These are phyloP conservation scores for Pinus albicaulis DNA, from an alignment of 75 land plant species.

Conservation along the genomic window DNA sequence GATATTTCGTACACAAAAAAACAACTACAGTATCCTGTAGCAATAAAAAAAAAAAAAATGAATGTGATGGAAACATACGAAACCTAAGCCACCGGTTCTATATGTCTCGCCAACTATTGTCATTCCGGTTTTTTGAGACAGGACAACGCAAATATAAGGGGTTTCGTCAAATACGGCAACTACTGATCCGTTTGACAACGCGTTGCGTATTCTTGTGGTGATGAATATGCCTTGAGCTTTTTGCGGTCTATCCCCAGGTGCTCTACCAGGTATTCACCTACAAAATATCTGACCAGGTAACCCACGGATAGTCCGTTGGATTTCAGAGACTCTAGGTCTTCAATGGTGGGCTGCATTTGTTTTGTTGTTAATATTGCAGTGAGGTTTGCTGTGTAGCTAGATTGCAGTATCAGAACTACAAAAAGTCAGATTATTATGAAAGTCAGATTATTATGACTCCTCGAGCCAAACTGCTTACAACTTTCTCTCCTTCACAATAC, in stretches of 20 bases:
- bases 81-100: conserved; percentile 23
- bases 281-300: conserved; percentile 33
- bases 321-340: conserved; percentile 27
- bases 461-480: conserved; percentile 50
- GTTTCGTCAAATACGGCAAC: conserved; percentile 32
- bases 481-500: conserved; percentile 46
- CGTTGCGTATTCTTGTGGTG: conserved; percentile 15
- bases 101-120: conserved; percentile 13
- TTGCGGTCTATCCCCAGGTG: background rate
- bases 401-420: conserved; percentile 65
- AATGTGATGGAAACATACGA: background rate
- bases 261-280: conserved; percentile 3
- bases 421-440: conserved; percentile 72
- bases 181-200: conserved; percentile 9
- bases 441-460: conserved; percentile 66
- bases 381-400: conserved; percentile 78
- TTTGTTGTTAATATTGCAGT: conserved; percentile 60
- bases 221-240: background rate
- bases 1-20: no score
- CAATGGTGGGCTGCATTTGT: conserved; percentile 47
- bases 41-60: no score
- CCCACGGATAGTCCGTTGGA: conserved; percentile 39
- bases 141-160: conserved; percentile 25
- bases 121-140: conserved; percentile 16
- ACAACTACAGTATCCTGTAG: no score